Evolutionary conservation across 2,329 filamentous ascomycete genomes (phyloP).

Genomic region (Pezizomycotina sp.): DNA sequence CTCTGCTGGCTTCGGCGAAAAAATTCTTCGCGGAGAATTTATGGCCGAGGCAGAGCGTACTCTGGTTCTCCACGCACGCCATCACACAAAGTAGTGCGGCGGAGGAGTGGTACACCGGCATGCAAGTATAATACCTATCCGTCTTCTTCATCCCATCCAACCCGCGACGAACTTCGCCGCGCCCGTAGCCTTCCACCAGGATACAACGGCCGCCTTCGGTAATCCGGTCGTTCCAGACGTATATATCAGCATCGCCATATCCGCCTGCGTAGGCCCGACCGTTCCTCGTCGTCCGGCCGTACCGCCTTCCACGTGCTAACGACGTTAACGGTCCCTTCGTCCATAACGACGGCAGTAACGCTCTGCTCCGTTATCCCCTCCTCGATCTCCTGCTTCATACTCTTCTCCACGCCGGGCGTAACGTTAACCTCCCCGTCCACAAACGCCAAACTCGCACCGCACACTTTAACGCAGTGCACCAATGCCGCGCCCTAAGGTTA

Average conservation of each 20-base stretch:
- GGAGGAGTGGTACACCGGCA: slow-evolving; percentile 80
- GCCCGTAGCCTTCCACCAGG: slow-evolving; percentile 49
- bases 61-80: slow-evolving; percentile 42
- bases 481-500: slow-evolving; percentile 57
- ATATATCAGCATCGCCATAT: slow-evolving; percentile 61
- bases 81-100: slow-evolving; percentile 54
- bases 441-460: slow-evolving; percentile 49
- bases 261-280: slow-evolving; percentile 29
- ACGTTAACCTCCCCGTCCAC: slow-evolving; percentile 46
- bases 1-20: slow-evolving; percentile 58
- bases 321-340: slow-evolving; percentile 40
- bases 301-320: slow-evolving; percentile 32
- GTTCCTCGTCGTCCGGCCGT: slow-evolving; percentile 20
- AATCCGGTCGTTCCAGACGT: slow-evolving; percentile 69
- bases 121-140: slow-evolving; percentile 65
- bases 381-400: slow-evolving; percentile 18
- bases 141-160: slow-evolving; percentile 42
- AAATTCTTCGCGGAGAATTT: slow-evolving; percentile 65
- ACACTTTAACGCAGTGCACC: slow-evolving; percentile 54
- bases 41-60: slow-evolving; percentile 53
- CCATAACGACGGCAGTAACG: slow-evolving; percentile 48
- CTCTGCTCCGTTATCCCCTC: slow-evolving; percentile 26
- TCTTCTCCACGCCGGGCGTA: slow-evolving; percentile 31
- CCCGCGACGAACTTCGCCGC: slow-evolving; percentile 38
- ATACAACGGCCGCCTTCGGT: slow-evolving; percentile 61